Conservation (phyloP, 2,329 filamentous ascomycete species). For the Claviceps purpurea region DNA sequence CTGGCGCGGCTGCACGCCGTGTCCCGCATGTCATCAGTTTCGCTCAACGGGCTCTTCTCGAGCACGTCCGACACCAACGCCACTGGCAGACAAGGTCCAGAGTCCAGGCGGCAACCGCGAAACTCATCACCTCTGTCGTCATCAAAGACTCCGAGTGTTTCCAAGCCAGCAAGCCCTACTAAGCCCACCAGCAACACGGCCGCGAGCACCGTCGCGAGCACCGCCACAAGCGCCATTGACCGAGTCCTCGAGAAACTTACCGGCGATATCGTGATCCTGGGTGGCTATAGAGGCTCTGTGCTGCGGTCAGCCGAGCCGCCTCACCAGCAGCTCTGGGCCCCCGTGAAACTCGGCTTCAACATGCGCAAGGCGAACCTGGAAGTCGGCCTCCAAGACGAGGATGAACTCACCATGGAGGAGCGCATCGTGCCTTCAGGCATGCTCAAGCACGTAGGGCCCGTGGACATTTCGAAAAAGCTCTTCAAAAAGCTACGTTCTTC, state of each 20-base stretch:
- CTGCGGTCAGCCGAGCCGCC: slow-evolving; percentile 69
- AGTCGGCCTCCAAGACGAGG: slow-evolving; percentile 66
- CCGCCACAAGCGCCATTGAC: slow-evolving; percentile 28
- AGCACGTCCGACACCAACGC: slow-evolving; percentile 13
- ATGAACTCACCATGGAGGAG: slow-evolving; percentile 72
- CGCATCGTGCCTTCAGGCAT: slow-evolving; percentile 78
- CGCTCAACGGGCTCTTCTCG: slow-evolving; percentile 18
- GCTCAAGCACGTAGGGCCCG: slow-evolving; percentile 80
- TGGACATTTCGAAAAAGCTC: slow-evolving; percentile 75
- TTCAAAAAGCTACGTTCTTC: slow-evolving; percentile 65
- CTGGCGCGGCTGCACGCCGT: slow-evolving; percentile 38
- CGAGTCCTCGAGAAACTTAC: slow-evolving; percentile 52
- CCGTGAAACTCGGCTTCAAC: slow-evolving; percentile 84
- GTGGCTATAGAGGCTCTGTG: slow-evolving; percentile 84
- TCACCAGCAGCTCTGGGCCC: slow-evolving; percentile 84
- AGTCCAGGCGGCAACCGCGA: neutral
- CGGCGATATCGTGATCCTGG: slow-evolving; percentile 78
- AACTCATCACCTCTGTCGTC: neutral
- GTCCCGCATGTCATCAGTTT: slow-evolving; percentile 18
- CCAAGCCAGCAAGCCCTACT: neutral
- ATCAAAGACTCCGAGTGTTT: neutral
- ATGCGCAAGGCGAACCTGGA: slow-evolving; percentile 85
- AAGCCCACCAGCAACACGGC: no score
- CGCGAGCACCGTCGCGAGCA: slow-evolving; percentile 1
- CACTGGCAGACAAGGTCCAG: neutral